These are phyloP conservation scores for Trypanosoma melophagium DNA, from an alignment of 208 protist species.

Conservation along the genomic window DNA sequence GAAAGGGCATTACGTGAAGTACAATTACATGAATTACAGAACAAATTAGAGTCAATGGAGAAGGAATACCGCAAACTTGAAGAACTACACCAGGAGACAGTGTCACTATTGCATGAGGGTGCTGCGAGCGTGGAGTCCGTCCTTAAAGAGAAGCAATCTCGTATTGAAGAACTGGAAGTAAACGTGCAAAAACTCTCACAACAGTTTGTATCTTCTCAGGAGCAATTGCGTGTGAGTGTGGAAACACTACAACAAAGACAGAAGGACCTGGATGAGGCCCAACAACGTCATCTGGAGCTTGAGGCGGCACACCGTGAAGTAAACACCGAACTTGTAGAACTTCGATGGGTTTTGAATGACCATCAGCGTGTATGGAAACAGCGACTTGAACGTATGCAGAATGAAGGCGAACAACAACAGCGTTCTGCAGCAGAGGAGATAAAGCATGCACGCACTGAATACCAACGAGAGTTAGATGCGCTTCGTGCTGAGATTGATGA, in stretches of 20 bases:
- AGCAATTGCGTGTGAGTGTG: not conserved
- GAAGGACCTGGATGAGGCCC: conserved; percentile 19
- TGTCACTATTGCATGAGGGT: conserved; percentile 45
- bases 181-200: conserved; percentile 1
- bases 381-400: conserved; percentile 27
- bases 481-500: conserved; percentile 15
- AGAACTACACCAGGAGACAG: conserved; percentile 43
- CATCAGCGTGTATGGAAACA: conserved; percentile 22
- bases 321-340: conserved; percentile 11
- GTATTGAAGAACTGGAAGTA: conserved; percentile 32
- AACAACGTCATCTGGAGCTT: conserved; percentile 14
- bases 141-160: conserved; percentile 25
- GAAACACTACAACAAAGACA: conserved; percentile 25
- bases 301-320: conserved; percentile 3
- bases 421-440: conserved; percentile 26
- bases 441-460: conserved; percentile 23
- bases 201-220: not conserved
- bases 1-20: conserved; percentile 24
- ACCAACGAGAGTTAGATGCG: conserved; percentile 23
- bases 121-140: conserved; percentile 49
- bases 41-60: conserved; percentile 24
- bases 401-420: conserved; percentile 33
- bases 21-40: conserved; percentile 10
- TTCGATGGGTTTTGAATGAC: conserved; percentile 23
- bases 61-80: conserved; percentile 27